Percentiles rank a stretch among this genome's conserved stretches.
phyloP scores from a whole-genome alignment of 1,284 basidiomycete species.

The Violaceomyces palustris region DNA sequence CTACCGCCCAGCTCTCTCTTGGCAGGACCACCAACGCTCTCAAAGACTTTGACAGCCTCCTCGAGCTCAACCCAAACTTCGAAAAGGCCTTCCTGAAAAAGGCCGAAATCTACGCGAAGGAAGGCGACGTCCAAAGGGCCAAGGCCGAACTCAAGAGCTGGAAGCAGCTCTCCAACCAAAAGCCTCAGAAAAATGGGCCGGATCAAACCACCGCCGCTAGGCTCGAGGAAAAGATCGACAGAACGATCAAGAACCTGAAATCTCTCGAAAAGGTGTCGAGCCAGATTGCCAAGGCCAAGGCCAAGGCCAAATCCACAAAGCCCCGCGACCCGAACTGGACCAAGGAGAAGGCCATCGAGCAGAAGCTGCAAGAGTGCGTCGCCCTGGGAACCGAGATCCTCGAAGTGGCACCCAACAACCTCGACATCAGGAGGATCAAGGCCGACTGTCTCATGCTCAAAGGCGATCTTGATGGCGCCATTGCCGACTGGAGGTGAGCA shows the following conservation, averaged over 20 bases:
- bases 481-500: conserved; percentile 44
- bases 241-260: conserved; percentile 14
- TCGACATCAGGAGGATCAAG: conserved; percentile 34
- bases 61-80: conserved; percentile 44
- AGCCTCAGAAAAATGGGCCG: conserved; percentile 4
- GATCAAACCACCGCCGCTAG: conserved; percentile 8
- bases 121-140: conserved; percentile 42
- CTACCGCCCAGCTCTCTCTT: conserved; percentile 48
- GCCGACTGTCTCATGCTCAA: conserved; percentile 38
- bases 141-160: conserved; percentile 18
- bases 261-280: conserved; percentile 29
- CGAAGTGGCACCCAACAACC: conserved; percentile 38
- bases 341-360: conserved; percentile 23
- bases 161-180: conserved; percentile 12
- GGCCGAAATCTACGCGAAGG: conserved; percentile 43
- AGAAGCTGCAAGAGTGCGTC: conserved; percentile 40
- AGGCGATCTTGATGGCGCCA: conserved; percentile 40
- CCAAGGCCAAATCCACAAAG: too few species aligned
- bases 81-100: conserved; percentile 45
- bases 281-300: conserved; percentile 33
- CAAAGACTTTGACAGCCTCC: conserved; percentile 34
- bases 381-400: conserved; percentile 32
- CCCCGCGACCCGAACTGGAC: too few species aligned
- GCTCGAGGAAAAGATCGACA: conserved; percentile 18
- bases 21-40: conserved; percentile 44